Evolutionary conservation across 192 early-diverging fungal genomes (phyloP).

Genomic region (Backusella parvicylindrica): DNA sequence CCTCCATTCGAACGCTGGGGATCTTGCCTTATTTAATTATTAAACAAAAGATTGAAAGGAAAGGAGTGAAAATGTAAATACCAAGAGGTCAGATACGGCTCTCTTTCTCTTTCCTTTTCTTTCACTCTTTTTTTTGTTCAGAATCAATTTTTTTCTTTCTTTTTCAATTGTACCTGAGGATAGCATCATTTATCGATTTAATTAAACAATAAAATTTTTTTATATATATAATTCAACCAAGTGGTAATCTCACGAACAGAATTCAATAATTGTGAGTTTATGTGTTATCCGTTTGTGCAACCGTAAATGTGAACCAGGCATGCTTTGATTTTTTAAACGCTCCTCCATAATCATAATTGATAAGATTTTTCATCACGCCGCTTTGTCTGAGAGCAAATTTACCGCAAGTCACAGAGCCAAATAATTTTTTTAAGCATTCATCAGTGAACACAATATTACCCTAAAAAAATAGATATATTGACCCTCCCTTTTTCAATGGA

Average conservation of each 20-base stretch:
- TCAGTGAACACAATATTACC: too few species aligned
- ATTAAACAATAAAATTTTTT: neutral
- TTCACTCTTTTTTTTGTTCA: neutral
- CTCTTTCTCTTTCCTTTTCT: neutral
- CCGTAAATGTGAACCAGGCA: neutral
- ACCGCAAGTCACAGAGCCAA: too few species aligned
- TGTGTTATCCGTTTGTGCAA: neutral
- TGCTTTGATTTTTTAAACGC: neutral
- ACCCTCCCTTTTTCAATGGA: too few species aligned
- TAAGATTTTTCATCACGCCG: too few species aligned
- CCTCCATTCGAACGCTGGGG: conserved; percentile 34
- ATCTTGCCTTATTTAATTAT: conserved; percentile 23
- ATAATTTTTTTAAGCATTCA: too few species aligned
- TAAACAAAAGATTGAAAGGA: neutral
- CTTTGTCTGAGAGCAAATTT: too few species aligned
- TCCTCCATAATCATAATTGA: too few species aligned
- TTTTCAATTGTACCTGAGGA: neutral
- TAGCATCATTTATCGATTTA: neutral
- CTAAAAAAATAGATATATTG: too few species aligned
- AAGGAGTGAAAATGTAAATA: neutral
- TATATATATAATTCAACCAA: neutral
- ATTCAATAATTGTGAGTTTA: neutral
- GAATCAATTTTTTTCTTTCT: neutral
- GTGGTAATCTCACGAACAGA: neutral
- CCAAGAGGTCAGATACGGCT: neutral